phyloP scores from a whole-genome alignment of 768 basidiomycete genomes.

The Psilocybe azurescens region DNA sequence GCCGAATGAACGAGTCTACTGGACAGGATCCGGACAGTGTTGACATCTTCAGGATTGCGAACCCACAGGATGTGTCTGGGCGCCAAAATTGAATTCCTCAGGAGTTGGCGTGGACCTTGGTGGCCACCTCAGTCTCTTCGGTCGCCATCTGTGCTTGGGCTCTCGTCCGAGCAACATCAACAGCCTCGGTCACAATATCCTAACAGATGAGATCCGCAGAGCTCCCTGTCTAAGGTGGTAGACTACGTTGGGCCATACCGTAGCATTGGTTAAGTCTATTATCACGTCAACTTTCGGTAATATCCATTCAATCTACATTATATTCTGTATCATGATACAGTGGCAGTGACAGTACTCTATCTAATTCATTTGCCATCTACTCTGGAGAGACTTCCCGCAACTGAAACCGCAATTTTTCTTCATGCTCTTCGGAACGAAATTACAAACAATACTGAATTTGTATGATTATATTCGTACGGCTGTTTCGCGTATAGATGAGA shows the following conservation, averaged over 20 bases:
- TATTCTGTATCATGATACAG: background rate
- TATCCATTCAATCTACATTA: background rate
- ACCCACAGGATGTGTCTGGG: background rate
- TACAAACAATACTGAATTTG: background rate
- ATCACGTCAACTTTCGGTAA: background rate
- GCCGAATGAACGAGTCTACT: background rate
- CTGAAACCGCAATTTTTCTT: background rate
- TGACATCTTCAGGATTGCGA: background rate
- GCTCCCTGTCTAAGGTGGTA: no score
- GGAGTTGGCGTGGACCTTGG: no score
- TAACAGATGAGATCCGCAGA: no score
- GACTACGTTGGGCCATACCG: no score
- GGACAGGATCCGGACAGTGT: background rate
- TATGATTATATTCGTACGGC: background rate
- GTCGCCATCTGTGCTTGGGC: no score
- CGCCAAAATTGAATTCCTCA: background rate
- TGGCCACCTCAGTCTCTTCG: no score
- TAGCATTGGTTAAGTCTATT: no score
- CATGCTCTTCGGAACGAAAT: background rate
- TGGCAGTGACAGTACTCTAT: background rate
- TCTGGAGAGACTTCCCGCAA: background rate
- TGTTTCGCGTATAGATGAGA: background rate
- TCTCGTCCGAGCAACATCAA: no score
- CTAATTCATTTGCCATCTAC: background rate
- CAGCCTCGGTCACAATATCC: no score